phyloP scores from a whole-genome alignment of 148 eudicot genomes.

The Vaccinium myrtillus region DNA sequence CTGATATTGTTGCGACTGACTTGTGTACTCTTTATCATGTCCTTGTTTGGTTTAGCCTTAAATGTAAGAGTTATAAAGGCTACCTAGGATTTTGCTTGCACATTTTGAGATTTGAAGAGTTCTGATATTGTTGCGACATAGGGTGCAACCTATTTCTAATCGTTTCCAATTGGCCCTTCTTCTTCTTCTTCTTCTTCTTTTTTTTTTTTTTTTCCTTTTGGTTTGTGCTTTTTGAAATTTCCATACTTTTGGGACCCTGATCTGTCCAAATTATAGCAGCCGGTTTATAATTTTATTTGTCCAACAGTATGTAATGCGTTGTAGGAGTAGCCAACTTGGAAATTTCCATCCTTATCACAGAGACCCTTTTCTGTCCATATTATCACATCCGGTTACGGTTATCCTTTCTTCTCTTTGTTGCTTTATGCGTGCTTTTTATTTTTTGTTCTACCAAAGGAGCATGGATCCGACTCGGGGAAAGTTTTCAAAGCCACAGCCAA shows the following conservation, averaged over 20 bases:
- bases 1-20: background rate
- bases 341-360: background rate
- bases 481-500: conserved; percentile 43
- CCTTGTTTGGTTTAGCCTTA: background rate
- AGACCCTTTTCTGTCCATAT: background rate
- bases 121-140: background rate
- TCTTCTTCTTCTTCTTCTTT: too few species aligned
- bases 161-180: too few species aligned
- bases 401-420: background rate
- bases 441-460: conserved; percentile 17
- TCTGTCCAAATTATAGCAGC: too few species aligned
- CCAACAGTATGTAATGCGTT: background rate
- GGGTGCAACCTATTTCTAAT: too few species aligned
- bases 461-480: conserved; percentile 46
- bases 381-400: background rate
- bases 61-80: background rate
- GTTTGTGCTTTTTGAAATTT: too few species aligned
- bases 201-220: too few species aligned
- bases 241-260: too few species aligned
- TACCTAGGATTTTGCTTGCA: too few species aligned
- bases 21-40: background rate
- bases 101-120: conserved; percentile 37
- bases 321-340: background rate
- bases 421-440: background rate
- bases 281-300: too few species aligned